Evolutionary conservation across 164 flowering plant species (phyloP).

Genomic region (Houttuynia cordata): DNA sequence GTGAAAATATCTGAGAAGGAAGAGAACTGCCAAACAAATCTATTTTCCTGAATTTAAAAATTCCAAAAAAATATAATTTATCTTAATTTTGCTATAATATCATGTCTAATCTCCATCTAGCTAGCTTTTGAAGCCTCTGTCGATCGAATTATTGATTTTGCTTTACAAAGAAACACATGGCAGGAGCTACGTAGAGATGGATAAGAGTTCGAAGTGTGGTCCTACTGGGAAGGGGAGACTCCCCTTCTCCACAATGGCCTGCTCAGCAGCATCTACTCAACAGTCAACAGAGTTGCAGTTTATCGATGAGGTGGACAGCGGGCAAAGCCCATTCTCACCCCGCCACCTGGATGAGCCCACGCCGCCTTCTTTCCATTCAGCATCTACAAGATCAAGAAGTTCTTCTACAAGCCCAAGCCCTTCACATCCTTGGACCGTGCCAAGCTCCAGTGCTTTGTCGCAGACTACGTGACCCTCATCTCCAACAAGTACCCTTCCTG

Average conservation of each 20-base stretch:
- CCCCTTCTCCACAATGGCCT: constrained; percentile 69
- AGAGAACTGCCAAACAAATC: too few species aligned
- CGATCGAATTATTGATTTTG: too few species aligned
- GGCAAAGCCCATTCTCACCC: constrained; percentile 18
- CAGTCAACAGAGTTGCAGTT: constrained; percentile 62
- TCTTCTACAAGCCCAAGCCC: constrained; percentile 3
- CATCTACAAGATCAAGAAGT: constrained; percentile 1
- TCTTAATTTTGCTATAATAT: too few species aligned
- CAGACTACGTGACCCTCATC: background rate
- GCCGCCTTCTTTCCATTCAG: constrained; percentile 4
- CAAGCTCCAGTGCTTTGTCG: background rate
- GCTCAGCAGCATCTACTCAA: constrained; percentile 52
- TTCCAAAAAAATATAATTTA: too few species aligned
- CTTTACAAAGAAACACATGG: background rate
- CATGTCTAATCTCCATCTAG: too few species aligned
- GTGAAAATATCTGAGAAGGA: too few species aligned
- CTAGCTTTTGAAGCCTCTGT: too few species aligned
- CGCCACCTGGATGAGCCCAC: background rate
- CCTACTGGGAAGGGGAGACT: constrained; percentile 58
- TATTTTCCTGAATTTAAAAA: too few species aligned
- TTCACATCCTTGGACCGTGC: background rate
- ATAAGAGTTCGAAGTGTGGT: constrained; percentile 51
- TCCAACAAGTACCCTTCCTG: constrained; percentile 5
- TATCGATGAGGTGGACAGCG: constrained; percentile 51
- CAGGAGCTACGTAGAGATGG: constrained; percentile 78